Evolutionary conservation across 768 basidiomycete species (phyloP), one percentile per base, ranked within the genome.

Genomic region (Rhizopogon sp.): DNA sequence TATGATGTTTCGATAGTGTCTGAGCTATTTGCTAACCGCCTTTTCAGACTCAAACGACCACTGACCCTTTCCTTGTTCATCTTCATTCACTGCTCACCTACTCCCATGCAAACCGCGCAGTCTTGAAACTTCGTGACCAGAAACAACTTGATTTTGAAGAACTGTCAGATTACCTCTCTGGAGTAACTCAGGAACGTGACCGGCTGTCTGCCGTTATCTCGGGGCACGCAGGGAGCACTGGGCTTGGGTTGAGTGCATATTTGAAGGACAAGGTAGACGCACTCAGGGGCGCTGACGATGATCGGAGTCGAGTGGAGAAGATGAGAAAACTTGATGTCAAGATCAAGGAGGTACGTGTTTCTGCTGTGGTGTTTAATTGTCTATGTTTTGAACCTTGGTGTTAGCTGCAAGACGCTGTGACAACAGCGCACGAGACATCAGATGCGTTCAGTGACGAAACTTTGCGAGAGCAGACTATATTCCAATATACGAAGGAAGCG

Each of bases 131-230:
- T 31, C 85, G 97, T 43, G 97, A 98, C 68, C 97, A 98, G 72
- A 99, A 98, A 70, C 97, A 99, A 69, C 83, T 98, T 53, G 97
- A 99, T 66, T 96, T 98, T 59, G 97, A 99, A 72, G 96, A 98
- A 68, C 80, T 98, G 8, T 93, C 93, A 2, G 90, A 93, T 51
- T 98, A 98, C 70, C 79, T 99, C 11, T 90, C 90, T 6, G 90
- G 88, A n/a, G 86, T 98, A 43, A 93, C 92, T 1, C 77, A 85
- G 10, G 97, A 99, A 72, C 86, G 97, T 20, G 97, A 99, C 65
- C 78, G 97, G 43, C 76, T 99, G 9, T 85, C 94, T 17, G 93
- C 93, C 2, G 79, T 98, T 43, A 90, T 92, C 64, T 85, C 81
- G 55, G 93, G 90, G n/a, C 92, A 89, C 66, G 90, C 87, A 53